Conservation (phyloP, 176 grass and related monocot genomes). For the Chloris gayana region DNA sequence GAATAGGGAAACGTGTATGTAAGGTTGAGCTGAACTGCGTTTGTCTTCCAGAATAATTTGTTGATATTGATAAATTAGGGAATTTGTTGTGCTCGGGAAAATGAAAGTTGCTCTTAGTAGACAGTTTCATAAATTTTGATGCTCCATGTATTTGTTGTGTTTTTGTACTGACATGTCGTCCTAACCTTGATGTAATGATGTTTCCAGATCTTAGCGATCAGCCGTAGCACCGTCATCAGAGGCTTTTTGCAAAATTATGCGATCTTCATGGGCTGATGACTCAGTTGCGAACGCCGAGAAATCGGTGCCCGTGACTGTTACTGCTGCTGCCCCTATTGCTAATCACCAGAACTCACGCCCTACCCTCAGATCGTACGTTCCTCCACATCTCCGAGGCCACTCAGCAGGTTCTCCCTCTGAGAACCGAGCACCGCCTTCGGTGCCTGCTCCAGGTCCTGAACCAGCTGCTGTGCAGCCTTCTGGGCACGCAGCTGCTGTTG, state of each 20-base stretch:
- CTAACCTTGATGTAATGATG: neutral
- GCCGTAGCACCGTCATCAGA: slow-evolving; percentile 29
- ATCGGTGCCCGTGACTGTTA: neutral
- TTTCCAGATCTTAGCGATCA: slow-evolving; percentile 39
- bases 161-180: slow-evolving; percentile 7
- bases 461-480: slow-evolving; percentile 10
- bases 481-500: neutral
- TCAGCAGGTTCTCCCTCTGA: slow-evolving; percentile 16
- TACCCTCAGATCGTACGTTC: neutral
- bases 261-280: slow-evolving; percentile 10
- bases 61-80: no score
- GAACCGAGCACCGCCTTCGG: neutral
- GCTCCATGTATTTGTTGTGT: neutral
- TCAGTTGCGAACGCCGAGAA: neutral
- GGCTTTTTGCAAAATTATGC: slow-evolving; percentile 41
- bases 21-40: neutral
- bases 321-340: slow-evolving; percentile 33
- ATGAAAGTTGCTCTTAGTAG: neutral
- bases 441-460: slow-evolving; percentile 29
- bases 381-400: neutral
- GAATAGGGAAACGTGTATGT: neutral
- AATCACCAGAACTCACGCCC: slow-evolving; percentile 9
- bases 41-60: neutral
- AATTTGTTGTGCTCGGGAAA: neutral
- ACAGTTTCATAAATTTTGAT: neutral